Evolutionary conservation across 306 rosid genomes (phyloP).

Genomic region (Dalbergia cultrata): DNA sequence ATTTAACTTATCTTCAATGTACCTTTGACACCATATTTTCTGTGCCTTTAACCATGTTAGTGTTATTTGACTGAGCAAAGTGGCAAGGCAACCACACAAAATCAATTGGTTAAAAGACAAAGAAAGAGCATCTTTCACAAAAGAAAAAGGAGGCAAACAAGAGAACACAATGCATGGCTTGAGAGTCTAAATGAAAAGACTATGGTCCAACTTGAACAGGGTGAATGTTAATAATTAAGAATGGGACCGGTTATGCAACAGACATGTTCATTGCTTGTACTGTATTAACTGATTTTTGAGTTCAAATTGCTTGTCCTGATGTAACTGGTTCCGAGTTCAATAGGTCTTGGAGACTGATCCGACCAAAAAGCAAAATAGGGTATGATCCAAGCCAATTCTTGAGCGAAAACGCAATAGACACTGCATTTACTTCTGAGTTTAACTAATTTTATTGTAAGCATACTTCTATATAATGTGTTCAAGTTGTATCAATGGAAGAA

Average conservation of each 20-base stretch:
- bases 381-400: constrained; percentile 42
- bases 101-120: neutral
- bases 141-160: neutral
- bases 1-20: constrained; percentile 21
- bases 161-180: constrained; percentile 31
- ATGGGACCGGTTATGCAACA: constrained; percentile 28
- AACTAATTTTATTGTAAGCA: no score
- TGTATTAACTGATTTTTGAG: constrained; percentile 5
- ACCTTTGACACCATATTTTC: constrained; percentile 10
- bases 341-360: neutral
- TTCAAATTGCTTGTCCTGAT: neutral
- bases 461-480: no score
- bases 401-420: constrained; percentile 26
- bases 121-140: neutral
- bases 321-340: neutral
- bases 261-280: constrained; percentile 39
- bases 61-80: constrained; percentile 32
- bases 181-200: constrained; percentile 6
- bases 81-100: constrained; percentile 1
- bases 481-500: no score
- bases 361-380: constrained; percentile 24
- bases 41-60: neutral
- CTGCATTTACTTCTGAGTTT: neutral
- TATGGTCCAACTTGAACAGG: constrained; percentile 28
- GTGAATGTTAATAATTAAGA: constrained; percentile 34